phyloP scores from a whole-genome alignment of 345 rosid genomes.

The Viola odorata region DNA sequence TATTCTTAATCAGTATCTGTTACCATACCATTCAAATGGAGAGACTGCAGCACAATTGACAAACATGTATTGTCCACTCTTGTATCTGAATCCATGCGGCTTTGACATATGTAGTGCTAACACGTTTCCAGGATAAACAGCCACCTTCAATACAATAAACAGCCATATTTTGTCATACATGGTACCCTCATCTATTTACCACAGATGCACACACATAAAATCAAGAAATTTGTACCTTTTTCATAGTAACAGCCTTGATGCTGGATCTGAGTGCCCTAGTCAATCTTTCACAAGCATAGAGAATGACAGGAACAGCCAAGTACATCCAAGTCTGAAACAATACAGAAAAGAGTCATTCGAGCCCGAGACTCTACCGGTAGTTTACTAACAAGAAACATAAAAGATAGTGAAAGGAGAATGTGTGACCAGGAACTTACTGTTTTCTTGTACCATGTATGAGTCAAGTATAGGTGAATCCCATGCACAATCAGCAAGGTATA shows the following conservation, averaged over 20 bases:
- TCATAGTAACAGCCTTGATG: constrained; percentile 54
- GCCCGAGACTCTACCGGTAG: too few species aligned
- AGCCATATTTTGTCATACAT: background rate
- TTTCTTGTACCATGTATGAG: constrained; percentile 52
- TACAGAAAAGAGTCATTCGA: background rate
- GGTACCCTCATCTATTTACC: background rate
- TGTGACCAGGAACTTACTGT: constrained; percentile 35
- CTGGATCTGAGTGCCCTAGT: constrained; percentile 65
- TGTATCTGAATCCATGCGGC: constrained; percentile 76
- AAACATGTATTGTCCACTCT: constrained; percentile 83
- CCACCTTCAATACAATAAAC: constrained; percentile 33
- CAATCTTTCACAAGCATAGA: constrained; percentile 58
- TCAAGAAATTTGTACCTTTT: constrained; percentile 33
- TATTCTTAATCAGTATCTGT: too few species aligned
- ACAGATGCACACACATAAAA: too few species aligned
- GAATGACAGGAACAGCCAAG: constrained; percentile 48
- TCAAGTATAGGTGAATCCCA: constrained; percentile 55
- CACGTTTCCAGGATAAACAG: constrained; percentile 74
- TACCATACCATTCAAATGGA: constrained; percentile 66
- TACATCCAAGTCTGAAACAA: constrained; percentile 74
- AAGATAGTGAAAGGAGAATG: background rate
- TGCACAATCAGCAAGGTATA: constrained; percentile 61
- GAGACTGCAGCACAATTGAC: constrained; percentile 79
- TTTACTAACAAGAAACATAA: too few species aligned
- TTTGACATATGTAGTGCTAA: constrained; percentile 63